Conservation (phyloP, 148 eudicot genomes). For the Rhododendron kiyosumense region DNA sequence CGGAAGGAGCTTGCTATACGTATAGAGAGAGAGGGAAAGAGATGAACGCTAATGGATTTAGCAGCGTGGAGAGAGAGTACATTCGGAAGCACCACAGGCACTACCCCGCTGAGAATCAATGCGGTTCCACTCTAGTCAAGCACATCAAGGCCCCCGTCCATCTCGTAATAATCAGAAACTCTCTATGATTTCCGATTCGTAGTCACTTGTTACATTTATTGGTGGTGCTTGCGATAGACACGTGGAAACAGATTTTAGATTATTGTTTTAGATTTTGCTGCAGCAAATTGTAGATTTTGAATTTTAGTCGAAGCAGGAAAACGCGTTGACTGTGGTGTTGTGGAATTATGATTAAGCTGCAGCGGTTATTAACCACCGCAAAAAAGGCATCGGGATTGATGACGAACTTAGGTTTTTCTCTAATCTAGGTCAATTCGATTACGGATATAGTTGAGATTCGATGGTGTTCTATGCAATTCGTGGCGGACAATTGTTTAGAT, state of each 20-base stretch:
- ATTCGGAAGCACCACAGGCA: constrained; percentile 23
- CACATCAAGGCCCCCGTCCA: constrained; percentile 29
- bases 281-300: neutral
- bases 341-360: neutral
- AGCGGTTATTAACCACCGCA: too few relatives aligned
- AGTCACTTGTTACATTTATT: neutral
- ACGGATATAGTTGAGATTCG: neutral
- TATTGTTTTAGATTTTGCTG: neutral
- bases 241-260: neutral
- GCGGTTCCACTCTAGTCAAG: constrained; percentile 25
- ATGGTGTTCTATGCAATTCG: neutral
- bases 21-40: neutral
- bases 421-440: neutral
- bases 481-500: neutral
- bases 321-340: neutral
- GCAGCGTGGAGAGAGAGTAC: constrained; percentile 14
- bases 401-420: neutral
- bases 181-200: neutral
- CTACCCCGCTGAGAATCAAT: constrained; percentile 20
- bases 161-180: constrained; percentile 10
- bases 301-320: neutral
- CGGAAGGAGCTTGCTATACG: constrained; percentile 1
- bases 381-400: neutral
- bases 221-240: neutral
- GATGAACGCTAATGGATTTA: constrained; percentile 16